Evolutionary conservation across 495 filamentous ascomycete species (phyloP).

Genomic region (Sporormia fimetaria): DNA sequence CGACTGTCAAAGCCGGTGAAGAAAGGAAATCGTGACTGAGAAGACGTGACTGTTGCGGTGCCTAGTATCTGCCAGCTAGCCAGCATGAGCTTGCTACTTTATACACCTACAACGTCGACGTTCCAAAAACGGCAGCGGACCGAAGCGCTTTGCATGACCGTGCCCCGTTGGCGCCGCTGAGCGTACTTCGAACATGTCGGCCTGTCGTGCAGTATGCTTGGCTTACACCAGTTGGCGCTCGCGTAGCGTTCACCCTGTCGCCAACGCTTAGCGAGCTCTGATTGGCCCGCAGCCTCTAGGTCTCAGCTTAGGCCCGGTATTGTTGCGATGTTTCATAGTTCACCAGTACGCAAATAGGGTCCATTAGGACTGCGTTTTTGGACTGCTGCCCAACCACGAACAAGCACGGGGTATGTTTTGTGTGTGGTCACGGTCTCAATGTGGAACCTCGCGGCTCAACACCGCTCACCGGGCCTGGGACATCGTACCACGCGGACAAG

Average conservation of each 20-base stretch:
- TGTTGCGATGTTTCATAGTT: constrained; percentile 15
- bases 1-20: constrained; percentile 14
- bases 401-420: no score
- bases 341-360: constrained; percentile 7
- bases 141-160: background rate
- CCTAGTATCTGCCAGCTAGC: background rate
- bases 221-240: constrained; percentile 10
- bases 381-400: no score
- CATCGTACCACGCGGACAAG: no score
- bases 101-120: background rate
- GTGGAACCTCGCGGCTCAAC: no score
- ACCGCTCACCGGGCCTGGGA: no score
- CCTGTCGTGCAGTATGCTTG: constrained; percentile 8
- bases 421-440: no score
- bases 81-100: background rate
- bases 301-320: constrained; percentile 15
- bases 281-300: constrained; percentile 11
- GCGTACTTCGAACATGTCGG: background rate
- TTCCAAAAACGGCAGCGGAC: background rate
- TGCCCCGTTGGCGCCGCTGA: constrained; percentile 10
- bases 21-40: constrained; percentile 9
- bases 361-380: no score
- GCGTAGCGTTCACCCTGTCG: background rate
- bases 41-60: background rate
- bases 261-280: background rate